phyloP scores from a whole-genome alignment of 1,284 basidiomycete genomes.

The Meripilus lineatus region DNA sequence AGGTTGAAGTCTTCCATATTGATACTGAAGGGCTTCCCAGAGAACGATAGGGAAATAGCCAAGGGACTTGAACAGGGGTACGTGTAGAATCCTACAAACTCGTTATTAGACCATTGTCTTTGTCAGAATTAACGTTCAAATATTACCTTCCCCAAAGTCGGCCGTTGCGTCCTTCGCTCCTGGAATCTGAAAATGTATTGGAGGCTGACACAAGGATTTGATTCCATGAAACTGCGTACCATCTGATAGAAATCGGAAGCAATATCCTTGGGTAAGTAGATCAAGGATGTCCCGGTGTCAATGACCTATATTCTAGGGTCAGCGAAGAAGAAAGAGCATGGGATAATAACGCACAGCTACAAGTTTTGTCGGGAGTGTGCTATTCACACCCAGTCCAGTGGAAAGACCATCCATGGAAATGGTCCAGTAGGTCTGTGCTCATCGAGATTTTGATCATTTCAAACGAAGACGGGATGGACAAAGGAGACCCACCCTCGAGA shows the following conservation, averaged over 20 bases:
- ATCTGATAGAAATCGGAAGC: conserved; percentile 38
- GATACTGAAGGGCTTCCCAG: conserved; percentile 45
- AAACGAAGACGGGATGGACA: neutral
- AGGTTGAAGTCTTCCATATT: conserved; percentile 64
- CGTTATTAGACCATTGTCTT: neutral
- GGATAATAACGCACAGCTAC: conserved; percentile 32
- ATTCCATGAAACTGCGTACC: conserved; percentile 4
- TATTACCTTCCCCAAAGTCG: conserved; percentile 38
- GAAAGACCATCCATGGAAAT: conserved; percentile 39
- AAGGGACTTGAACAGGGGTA: conserved; percentile 41
- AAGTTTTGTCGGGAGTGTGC: conserved; percentile 20
- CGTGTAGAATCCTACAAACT: conserved; percentile 39
- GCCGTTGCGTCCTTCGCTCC: conserved; percentile 33
- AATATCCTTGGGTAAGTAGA: conserved; percentile 43
- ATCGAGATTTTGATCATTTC: no score
- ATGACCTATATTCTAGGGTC: no score
- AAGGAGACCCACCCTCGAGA: conserved; percentile 35
- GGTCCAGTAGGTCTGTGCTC: conserved; percentile 50
- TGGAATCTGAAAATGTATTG: conserved; percentile 38
- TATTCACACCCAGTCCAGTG: conserved; percentile 22
- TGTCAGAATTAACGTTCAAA: neutral
- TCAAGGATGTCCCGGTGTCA: conserved; percentile 57
- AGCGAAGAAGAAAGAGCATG: neutral
- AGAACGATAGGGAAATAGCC: conserved; percentile 47
- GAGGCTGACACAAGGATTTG: no score